These are phyloP conservation scores for Didymella pomorum DNA, from an alignment of 2,329 filamentous ascomycete genomes.

Conservation along the genomic window DNA sequence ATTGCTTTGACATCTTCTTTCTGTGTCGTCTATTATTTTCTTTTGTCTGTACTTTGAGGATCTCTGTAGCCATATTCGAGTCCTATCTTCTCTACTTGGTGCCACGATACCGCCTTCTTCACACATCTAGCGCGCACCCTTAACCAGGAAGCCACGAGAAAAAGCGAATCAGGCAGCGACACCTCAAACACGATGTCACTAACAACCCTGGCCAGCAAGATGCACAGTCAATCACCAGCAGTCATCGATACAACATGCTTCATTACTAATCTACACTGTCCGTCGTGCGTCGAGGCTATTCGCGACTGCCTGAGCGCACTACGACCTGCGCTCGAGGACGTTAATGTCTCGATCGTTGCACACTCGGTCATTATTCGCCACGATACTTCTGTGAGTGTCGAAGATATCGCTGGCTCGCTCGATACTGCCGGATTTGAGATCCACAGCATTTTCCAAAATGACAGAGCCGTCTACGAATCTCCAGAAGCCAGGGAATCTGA, in stretches of 20 bases:
- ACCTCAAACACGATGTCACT: constrained; percentile 27
- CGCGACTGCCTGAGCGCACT: constrained; percentile 62
- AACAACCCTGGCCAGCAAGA: constrained; percentile 16
- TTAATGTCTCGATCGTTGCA: constrained; percentile 75
- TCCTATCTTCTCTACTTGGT: neutral
- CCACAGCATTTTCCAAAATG: constrained; percentile 56
- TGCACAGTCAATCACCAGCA: constrained; percentile 25
- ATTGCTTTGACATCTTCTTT: neutral
- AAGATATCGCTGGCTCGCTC: constrained; percentile 56
- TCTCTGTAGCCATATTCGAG: neutral
- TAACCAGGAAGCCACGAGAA: constrained; percentile 24
- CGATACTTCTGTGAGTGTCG: constrained; percentile 51
- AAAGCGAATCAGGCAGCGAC: constrained; percentile 17
- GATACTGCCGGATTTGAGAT: constrained; percentile 68
- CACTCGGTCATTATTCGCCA: constrained; percentile 72
- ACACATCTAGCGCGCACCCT: neutral
- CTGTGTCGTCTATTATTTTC: neutral
- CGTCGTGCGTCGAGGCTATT: constrained; percentile 75
- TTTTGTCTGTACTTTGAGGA: neutral
- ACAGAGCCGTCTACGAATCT: constrained; percentile 23
- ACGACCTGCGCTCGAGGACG: constrained; percentile 61
- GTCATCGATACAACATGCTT: constrained; percentile 65
- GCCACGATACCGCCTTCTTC: constrained; percentile 2
- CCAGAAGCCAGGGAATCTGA: constrained; percentile 27
- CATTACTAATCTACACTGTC: constrained; percentile 79